These are phyloP conservation scores for Setaria viridis DNA, from an alignment of 202 grass and related monocot species.

Conservation along the genomic window DNA sequence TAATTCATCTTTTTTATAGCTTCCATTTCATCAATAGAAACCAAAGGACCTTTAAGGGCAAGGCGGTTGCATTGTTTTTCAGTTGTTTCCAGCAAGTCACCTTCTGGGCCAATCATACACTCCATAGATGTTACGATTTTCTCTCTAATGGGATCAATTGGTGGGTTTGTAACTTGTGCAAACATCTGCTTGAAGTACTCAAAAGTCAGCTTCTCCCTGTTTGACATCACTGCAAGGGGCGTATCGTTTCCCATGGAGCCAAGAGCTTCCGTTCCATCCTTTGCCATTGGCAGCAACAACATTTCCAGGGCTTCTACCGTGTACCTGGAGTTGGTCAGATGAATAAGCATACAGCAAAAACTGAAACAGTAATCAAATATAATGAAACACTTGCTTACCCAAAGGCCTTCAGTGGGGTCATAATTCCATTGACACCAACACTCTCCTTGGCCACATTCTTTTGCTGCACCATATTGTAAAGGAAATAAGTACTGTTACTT, in stretches of 20 bases:
- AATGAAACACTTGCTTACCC: conserved; percentile 61
- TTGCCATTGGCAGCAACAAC: conserved; percentile 94
- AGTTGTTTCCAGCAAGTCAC: conserved; percentile 92
- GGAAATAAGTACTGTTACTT: conserved; percentile 2
- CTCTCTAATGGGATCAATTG: conserved; percentile 96
- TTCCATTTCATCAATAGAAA: conserved; percentile 96
- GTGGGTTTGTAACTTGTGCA: conserved; percentile 97
- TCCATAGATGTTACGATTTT: conserved; percentile 99
- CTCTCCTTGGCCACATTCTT: conserved; percentile 44
- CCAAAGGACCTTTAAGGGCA: conserved; percentile 76
- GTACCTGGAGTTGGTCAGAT: conserved; percentile 67
- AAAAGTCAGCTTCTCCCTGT: conserved; percentile 92
- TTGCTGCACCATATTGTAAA: conserved; percentile 55
- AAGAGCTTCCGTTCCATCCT: conserved; percentile 79
- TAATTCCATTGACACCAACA: conserved; percentile 69
- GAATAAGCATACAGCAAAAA: conserved; percentile 14
- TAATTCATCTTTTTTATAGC: conserved; percentile 97
- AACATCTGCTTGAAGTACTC: conserved; percentile 99
- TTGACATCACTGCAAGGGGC: conserved; percentile 97
- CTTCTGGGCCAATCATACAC: conserved; percentile 98
- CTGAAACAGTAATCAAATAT: conserved; percentile 20
- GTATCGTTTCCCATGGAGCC: conserved; percentile 99
- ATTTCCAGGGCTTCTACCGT: conserved; percentile 94
- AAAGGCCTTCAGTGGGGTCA: conserved; percentile 91
- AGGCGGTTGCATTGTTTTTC: conserved; percentile 90